A percentile compares a stretch with the other conserved stretches of the same genome.
phyloP scores from a whole-genome alignment of 2,329 filamentous ascomycete species.

The Fusarium sterilihyphosum region DNA sequence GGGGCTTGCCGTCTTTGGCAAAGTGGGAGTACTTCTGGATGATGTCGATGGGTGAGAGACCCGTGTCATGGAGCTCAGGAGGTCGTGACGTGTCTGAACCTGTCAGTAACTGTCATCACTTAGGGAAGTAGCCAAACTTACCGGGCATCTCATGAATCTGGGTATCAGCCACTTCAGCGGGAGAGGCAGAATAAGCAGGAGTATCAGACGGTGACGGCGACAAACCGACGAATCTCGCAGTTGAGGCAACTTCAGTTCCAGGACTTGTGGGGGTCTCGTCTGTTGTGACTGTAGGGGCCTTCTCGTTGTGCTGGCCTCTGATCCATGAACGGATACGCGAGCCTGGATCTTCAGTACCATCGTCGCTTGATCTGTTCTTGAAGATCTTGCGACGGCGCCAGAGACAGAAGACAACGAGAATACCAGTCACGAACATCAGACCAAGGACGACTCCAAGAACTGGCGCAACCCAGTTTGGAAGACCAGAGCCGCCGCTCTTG shows the following conservation, averaged over 20 bases:
- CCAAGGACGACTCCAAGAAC: slow-evolving; percentile 71
- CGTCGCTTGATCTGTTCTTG: slow-evolving; percentile 49
- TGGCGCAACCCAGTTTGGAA: slow-evolving; percentile 68
- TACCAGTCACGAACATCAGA: slow-evolving; percentile 63
- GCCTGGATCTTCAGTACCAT: slow-evolving; percentile 57
- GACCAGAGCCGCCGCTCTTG: slow-evolving; percentile 47
- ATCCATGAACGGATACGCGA: slow-evolving; percentile 64
- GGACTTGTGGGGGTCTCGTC: slow-evolving; percentile 54
- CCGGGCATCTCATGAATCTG: slow-evolving; percentile 60
- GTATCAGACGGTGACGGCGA: slow-evolving; percentile 25
- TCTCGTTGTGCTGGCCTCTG: slow-evolving; percentile 54
- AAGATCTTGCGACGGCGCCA: slow-evolving; percentile 61
- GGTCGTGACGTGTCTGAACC: slow-evolving; percentile 54
- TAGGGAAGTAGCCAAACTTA: slow-evolving; percentile 40
- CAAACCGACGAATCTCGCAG: slow-evolving; percentile 19
- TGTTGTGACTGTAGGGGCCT: slow-evolving; percentile 57
- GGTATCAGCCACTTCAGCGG: slow-evolving; percentile 55
- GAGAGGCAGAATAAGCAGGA: slow-evolving; percentile 17
- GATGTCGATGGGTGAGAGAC: slow-evolving; percentile 52
- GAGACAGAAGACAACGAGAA: slow-evolving; percentile 62
- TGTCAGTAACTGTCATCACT: not conserved
- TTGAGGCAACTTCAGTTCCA: slow-evolving; percentile 52
- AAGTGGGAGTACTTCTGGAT: slow-evolving; percentile 49
- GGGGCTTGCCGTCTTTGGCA: slow-evolving; percentile 16
- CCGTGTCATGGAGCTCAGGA: slow-evolving; percentile 58